Percentiles rank a stretch among this genome's conserved stretches.
phyloP scores from a whole-genome alignment of 164 flowering plant species.

The Buxus sempervirens region DNA sequence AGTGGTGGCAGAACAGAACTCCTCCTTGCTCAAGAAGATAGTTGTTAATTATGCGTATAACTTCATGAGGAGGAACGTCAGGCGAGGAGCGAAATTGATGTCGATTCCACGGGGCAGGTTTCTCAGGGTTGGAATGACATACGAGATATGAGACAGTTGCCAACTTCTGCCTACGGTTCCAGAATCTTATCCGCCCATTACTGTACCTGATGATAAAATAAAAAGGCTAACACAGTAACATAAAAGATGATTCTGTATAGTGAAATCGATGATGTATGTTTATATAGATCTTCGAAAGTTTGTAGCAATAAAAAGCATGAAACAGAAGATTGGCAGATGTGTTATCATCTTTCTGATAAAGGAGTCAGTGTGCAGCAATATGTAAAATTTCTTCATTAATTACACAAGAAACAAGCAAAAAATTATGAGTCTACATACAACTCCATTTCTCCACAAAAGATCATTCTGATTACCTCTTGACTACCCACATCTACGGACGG shows the following conservation, averaged over 20 bases:
- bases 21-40: conserved; percentile 49
- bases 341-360: background rate
- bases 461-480: too few relatives aligned
- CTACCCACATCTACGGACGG: background rate
- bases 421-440: too few relatives aligned
- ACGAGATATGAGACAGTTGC: conserved; percentile 37
- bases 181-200: background rate
- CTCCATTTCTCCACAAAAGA: background rate
- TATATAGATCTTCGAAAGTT: too few relatives aligned
- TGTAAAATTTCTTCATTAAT: too few relatives aligned
- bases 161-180: background rate
- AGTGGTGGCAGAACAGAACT: conserved; percentile 48
- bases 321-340: background rate
- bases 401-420: too few relatives aligned
- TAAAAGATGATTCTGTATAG: background rate
- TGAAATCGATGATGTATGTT: too few relatives aligned
- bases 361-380: too few relatives aligned
- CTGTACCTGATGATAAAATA: background rate
- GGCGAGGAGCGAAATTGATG: conserved; percentile 50
- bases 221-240: background rate
- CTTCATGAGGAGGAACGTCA: conserved; percentile 60
- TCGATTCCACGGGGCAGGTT: conserved; percentile 53
- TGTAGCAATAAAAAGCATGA: too few relatives aligned
- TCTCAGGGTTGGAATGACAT: conserved; percentile 78
- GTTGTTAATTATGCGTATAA: conserved; percentile 51